A percentile compares a stretch with the other conserved stretches of the same genome.
phyloP scores from a whole-genome alignment of 768 basidiomycete species.

The Panaeolus papilionaceus region DNA sequence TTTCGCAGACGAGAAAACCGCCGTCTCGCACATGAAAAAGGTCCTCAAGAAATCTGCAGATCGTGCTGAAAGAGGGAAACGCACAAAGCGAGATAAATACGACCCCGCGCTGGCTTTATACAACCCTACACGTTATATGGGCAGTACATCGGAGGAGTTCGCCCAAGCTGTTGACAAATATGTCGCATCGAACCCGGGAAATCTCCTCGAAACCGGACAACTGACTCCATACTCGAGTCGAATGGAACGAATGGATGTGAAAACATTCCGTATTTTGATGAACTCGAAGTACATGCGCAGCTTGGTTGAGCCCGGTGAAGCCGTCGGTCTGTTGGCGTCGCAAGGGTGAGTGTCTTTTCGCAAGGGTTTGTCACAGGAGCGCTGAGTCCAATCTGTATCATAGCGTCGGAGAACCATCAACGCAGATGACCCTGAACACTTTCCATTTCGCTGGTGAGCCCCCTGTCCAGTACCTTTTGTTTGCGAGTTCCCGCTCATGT shows the following conservation, averaged over 20 bases:
- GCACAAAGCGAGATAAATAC: slow-evolving; percentile 63
- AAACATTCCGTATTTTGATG: slow-evolving; percentile 82
- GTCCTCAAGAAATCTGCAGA: slow-evolving; percentile 73
- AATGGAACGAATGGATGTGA: slow-evolving; percentile 50
- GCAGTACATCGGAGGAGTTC: slow-evolving; percentile 92
- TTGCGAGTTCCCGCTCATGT: slow-evolving; percentile 8
- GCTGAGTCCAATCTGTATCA: slow-evolving; percentile 11
- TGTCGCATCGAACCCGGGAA: slow-evolving; percentile 72
- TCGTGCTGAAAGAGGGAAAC: slow-evolving; percentile 44
- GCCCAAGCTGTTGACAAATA: slow-evolving; percentile 83
- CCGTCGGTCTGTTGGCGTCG: slow-evolving; percentile 95
- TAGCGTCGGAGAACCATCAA: slow-evolving; percentile 98
- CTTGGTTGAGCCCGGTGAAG: slow-evolving; percentile 96
- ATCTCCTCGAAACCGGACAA: slow-evolving; percentile 46
- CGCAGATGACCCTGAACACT: slow-evolving; percentile 99
- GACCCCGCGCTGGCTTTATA: slow-evolving; percentile 78
- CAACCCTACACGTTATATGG: slow-evolving; percentile 81
- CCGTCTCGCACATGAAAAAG: slow-evolving; percentile 86
- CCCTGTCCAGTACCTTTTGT: slow-evolving; percentile 11
- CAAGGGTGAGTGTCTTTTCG: slow-evolving; percentile 74
- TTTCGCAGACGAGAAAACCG: slow-evolving; percentile 69
- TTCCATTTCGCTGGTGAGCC: slow-evolving; percentile 96
- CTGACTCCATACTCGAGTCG: slow-evolving; percentile 48
- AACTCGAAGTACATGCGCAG: slow-evolving; percentile 93
- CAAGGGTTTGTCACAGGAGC: background rate